These are phyloP conservation scores for Cryptomeria japonica DNA, from an alignment of 75 land plant species.

Conservation along the genomic window DNA sequence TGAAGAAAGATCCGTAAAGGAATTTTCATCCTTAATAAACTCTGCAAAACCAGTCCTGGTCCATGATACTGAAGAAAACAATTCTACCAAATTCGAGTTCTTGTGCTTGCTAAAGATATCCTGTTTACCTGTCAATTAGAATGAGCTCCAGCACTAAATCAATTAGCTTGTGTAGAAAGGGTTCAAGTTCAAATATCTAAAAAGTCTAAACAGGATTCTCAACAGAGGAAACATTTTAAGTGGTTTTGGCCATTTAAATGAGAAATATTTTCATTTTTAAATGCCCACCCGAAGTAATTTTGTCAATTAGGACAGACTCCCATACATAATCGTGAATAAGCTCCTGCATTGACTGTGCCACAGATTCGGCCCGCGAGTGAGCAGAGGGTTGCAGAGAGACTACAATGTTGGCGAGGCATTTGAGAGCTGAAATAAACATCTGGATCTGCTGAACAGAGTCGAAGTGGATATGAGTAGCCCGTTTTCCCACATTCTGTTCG, in stretches of 20 bases:
- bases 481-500: slow-evolving; percentile 24
- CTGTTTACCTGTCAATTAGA: background rate
- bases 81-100: slow-evolving; percentile 59
- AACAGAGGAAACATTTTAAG: too few relatives aligned
- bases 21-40: slow-evolving; percentile 23
- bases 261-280: background rate
- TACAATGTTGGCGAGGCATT: background rate
- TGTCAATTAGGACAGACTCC: slow-evolving; percentile 34
- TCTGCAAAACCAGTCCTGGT: slow-evolving; percentile 19
- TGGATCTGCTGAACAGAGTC: slow-evolving; percentile 29
- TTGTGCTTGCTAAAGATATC: background rate
- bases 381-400: background rate
- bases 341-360: slow-evolving; percentile 56
- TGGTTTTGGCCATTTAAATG: background rate
- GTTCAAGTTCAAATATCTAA: background rate
- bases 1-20: background rate
- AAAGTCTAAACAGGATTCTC: too few relatives aligned
- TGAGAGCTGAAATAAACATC: slow-evolving; percentile 23
- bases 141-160: background rate
- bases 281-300: slow-evolving; percentile 15
- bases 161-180: background rate
- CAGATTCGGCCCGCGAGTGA: slow-evolving; percentile 19
- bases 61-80: slow-evolving; percentile 50
- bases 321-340: slow-evolving; percentile 65
- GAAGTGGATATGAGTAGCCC: slow-evolving; percentile 43